Percentiles rank a stretch among this genome's conserved stretches.
phyloP scores from a whole-genome alignment of 179 eudicot species.

The Gypsophila paniculata region DNA sequence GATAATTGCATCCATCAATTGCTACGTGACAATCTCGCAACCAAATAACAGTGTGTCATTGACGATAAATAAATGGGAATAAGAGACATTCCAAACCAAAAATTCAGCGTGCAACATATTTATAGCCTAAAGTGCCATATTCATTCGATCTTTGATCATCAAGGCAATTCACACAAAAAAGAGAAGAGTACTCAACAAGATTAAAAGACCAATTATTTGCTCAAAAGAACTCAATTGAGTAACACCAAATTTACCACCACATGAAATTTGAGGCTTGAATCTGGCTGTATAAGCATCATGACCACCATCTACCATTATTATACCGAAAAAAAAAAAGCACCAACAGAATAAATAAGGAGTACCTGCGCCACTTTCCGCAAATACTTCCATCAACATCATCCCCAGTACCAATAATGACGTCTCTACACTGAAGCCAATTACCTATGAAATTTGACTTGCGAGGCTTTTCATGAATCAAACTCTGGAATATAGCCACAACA shows the following conservation, averaged over 20 bases:
- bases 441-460: slow-evolving; percentile 52
- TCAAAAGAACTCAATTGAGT: background rate
- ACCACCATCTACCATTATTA: background rate
- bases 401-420: slow-evolving; percentile 49
- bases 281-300: background rate
- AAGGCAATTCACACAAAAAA: background rate
- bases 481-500: slow-evolving; percentile 31
- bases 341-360: slow-evolving; percentile 15
- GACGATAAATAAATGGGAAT: background rate
- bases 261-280: background rate
- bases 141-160: background rate
- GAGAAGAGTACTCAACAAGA: background rate
- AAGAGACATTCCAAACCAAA: no score
- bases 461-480: slow-evolving; percentile 34
- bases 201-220: background rate
- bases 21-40: no score
- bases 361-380: slow-evolving; percentile 99
- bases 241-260: background rate
- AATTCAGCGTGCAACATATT: background rate
- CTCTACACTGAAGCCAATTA: slow-evolving; percentile 94
- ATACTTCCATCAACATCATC: slow-evolving; percentile 60
- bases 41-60: background rate
- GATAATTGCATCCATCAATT: no score
- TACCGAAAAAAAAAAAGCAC: background rate
- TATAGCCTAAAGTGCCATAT: background rate